Evolutionary conservation across 352 stramenopile genomes (phyloP), one percentile per base, ranked within the genome.

Genomic region (Phytophthora tubulina): DNA sequence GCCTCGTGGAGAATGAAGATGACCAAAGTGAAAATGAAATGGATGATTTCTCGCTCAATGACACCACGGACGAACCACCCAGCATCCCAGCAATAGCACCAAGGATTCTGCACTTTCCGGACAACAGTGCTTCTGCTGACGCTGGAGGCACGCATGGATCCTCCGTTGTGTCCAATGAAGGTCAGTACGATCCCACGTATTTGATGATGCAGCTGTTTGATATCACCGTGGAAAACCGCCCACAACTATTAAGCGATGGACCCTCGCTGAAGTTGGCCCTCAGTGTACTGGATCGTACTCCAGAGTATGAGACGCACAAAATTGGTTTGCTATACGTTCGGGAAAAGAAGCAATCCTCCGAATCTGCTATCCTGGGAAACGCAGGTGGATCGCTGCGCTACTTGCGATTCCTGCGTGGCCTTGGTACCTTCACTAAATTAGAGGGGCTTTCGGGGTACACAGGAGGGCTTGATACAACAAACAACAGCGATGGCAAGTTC

Each of bases 161-260:
- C 9, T 53, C 50, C n/a, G 52, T 32, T 0, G 27, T 52, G 10
- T 30, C 21, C 1, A 32, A 38, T 17, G 46, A 65, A 13, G 67
- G 79, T 6, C 33, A 49, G 15, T 78, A 88, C 17, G 82, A 95
- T 41, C 88, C 89, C 39, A 75, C 84, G 50, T 85, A 91, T 61
- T 62, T 96, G 39, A 96, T 96, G 89, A 91, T 90, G 80, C 83
- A 94, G 64, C 61, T 96, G 1, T 96, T 94, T 52, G 86, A 94
- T 52, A 49, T 94, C 39, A 81, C 81, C 0, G 63, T 76, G 38
- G 72, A 85, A 42, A 81, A 81, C 32, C 82, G 83, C 10, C 89
- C 87, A 30, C 78, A 92, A 49, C 58, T 91, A 35, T 67, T 96
- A n/a, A 70, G 67, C 11, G 75, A 93, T 41, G 85, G 89, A 1